Base-by-base conservation (phyloP, 2,329 filamentous ascomycete species). In the Curvularia spicifera region DNA sequence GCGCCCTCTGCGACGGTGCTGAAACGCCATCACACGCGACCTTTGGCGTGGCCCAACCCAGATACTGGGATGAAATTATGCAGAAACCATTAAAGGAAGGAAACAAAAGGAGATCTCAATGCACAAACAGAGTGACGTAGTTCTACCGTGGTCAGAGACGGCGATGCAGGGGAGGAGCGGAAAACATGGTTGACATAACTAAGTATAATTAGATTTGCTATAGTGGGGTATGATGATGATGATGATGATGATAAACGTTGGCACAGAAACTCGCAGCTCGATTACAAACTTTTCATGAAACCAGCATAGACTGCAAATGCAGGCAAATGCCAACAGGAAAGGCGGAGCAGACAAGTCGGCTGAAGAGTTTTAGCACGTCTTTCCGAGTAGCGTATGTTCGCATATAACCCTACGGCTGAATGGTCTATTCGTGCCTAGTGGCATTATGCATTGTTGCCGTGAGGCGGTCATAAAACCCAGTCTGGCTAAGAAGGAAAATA, bases 1-100 rank as follows among this genome's bases (percentile, higher is more conserved):
- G n/a, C 15, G 22, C 42, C 13, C 47, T 52, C 53, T 74, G 71
- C 66, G 70, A 75, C 72, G 51, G 51, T 58, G 40, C 60, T 75
- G 72, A 60, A 60, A 60, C 57, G 24, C 33, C 20, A n/a, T 28
- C 22, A 35, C 15, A 35, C 18, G 33, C 29, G 29, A 22, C 45
- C 29, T 44, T n/a, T 31, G n/a, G 28, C 29, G 15, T 35, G 45
- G 35, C 18, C n/a, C 28, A 10, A 13, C 2, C 12, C 20, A 37
- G 22, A 7, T 7, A 26, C 22, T 8, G 13, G 13, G 6, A 8
- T 15, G 20, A 13, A 20, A 28, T 26, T n/a, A 13, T 44, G 42
- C 15, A 22, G 42, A 44, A 26, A 44, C n/a, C 4, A 20, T 2
- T 26, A n/a, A 15, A 35, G 10, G 29, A 37, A 37, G 45, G 18